These are phyloP conservation scores for Suillus weaverae DNA, from an alignment of 768 basidiomycete genomes.

Conservation along the genomic window DNA sequence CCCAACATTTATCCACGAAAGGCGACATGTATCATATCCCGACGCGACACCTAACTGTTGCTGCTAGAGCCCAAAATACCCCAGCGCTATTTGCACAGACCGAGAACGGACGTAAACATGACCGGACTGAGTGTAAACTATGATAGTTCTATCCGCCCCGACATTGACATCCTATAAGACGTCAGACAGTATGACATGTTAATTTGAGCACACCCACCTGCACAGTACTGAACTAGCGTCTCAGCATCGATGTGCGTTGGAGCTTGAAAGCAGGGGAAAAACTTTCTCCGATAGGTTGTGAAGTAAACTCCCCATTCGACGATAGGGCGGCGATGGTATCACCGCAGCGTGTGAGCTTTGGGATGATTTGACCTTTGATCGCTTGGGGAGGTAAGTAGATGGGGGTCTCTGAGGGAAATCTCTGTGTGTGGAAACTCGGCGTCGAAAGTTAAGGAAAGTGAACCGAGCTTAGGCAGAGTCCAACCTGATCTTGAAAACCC, in stretches of 20 bases:
- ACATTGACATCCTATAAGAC: slow-evolving; percentile 76
- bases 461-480: slow-evolving; percentile 17
- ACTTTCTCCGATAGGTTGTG: slow-evolving; percentile 37
- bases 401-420: slow-evolving; percentile 72
- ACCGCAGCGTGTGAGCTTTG: slow-evolving; percentile 78
- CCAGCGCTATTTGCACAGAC: slow-evolving; percentile 88
- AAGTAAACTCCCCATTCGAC: slow-evolving; percentile 80
- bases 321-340: slow-evolving; percentile 81
- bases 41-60: too few species aligned
- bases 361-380: slow-evolving; percentile 64
- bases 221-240: slow-evolving; percentile 84
- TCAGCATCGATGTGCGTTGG: slow-evolving; percentile 86
- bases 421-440: slow-evolving; percentile 68
- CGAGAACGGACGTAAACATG: slow-evolving; percentile 80
- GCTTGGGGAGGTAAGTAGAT: slow-evolving; percentile 84
- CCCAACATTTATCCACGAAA: background rate
- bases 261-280: slow-evolving; percentile 53
- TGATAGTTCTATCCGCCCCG: slow-evolving; percentile 70
- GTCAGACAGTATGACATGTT: slow-evolving; percentile 5
- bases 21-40: too few species aligned
- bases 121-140: slow-evolving; percentile 92
- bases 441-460: slow-evolving; percentile 3
- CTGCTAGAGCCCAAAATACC: slow-evolving; percentile 73
- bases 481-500: slow-evolving; percentile 71
- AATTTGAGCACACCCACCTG: slow-evolving; percentile 43